A percentile compares a stretch with the other conserved stretches of the same genome.
phyloP scores from a whole-genome alignment of 1,284 basidiomycete species.

The Irpex sp. region DNA sequence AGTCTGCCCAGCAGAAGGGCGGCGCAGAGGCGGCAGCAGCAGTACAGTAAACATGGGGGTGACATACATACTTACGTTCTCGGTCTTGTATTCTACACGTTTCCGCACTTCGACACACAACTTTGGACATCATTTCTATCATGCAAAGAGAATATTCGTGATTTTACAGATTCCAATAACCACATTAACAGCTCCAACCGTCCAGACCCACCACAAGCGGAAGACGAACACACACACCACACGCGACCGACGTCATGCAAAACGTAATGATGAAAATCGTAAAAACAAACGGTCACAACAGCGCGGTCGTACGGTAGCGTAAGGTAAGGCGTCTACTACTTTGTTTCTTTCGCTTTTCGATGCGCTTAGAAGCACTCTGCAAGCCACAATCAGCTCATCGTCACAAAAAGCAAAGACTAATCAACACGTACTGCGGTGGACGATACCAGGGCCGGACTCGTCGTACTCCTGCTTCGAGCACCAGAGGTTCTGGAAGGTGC shows the following conservation, averaged over 20 bases:
- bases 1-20: background rate
- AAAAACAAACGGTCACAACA: constrained; percentile 3
- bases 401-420: background rate
- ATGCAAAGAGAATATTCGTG: constrained; percentile 1
- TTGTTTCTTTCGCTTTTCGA: constrained; percentile 23
- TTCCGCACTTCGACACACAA: background rate
- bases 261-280: background rate
- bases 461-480: constrained; percentile 93
- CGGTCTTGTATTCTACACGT: background rate
- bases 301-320: constrained; percentile 26
- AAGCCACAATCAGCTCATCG: background rate
- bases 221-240: background rate
- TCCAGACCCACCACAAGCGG: background rate
- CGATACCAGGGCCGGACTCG: constrained; percentile 82
- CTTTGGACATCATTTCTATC: background rate
- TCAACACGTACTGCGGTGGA: constrained; percentile 63
- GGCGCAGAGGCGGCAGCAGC: background rate
- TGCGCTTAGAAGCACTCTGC: constrained; percentile 24
- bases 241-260: background rate
- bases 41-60: background rate
- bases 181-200: no score
- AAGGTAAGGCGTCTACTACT: constrained; percentile 27
- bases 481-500: constrained; percentile 95
- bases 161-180: constrained; percentile 15
- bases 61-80: background rate